phyloP scores from a whole-genome alignment of 352 stramenopile species.

The Phytophthora melonis region DNA sequence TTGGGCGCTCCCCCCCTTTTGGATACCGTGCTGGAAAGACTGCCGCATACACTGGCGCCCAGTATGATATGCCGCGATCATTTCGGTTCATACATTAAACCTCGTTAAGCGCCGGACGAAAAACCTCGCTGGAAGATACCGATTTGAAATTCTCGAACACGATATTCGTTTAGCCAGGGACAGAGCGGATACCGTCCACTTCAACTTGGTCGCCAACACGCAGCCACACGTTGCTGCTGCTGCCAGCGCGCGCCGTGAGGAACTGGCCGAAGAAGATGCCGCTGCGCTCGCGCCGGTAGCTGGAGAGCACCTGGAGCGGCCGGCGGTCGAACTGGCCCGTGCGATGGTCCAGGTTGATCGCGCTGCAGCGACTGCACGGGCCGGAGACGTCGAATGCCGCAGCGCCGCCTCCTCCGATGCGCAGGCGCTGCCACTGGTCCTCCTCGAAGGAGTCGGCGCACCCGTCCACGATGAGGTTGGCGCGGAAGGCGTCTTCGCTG shows the following conservation, averaged over 20 bases:
- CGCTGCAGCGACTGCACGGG: slow-evolving; percentile 79
- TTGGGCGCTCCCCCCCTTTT: slow-evolving; percentile 2
- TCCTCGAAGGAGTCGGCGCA: slow-evolving; percentile 75
- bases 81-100: slow-evolving; percentile 23
- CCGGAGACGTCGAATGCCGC: slow-evolving; percentile 66
- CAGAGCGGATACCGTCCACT: slow-evolving; percentile 13
- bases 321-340: slow-evolving; percentile 63
- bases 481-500: slow-evolving; percentile 74
- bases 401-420: slow-evolving; percentile 32
- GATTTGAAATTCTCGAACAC: slow-evolving; percentile 1
- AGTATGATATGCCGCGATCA: background rate
- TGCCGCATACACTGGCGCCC: background rate
- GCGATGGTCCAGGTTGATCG: slow-evolving; percentile 86
- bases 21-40: slow-evolving; percentile 10
- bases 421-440: slow-evolving; percentile 67
- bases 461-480: slow-evolving; percentile 79
- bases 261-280: slow-evolving; percentile 90
- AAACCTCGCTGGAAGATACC: slow-evolving; percentile 39
- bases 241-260: slow-evolving; percentile 35
- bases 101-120: slow-evolving; percentile 10
- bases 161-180: slow-evolving; percentile 20
- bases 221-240: slow-evolving; percentile 46
- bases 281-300: slow-evolving; percentile 74
- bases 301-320: slow-evolving; percentile 78
- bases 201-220: slow-evolving; percentile 38